Percentiles rank a stretch among this genome's conserved stretches.
Evolutionary conservation across 768 basidiomycete species (phyloP).

Genomic region (Podaxis sp.): DNA sequence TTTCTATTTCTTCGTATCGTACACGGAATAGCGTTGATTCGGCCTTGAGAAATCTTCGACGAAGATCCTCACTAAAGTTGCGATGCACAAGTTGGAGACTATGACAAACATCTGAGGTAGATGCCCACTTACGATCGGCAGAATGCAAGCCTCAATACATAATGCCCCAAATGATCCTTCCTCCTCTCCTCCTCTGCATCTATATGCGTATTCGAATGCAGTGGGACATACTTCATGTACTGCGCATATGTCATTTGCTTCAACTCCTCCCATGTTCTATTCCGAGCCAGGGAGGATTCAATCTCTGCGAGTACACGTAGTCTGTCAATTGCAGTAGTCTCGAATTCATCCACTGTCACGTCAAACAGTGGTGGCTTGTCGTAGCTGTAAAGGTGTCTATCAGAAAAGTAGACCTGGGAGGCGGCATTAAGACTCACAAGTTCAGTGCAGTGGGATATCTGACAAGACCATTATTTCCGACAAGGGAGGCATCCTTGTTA

Average conservation of each 20-base stretch:
- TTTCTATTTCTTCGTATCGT: slow-evolving; percentile 69
- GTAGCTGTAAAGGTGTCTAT: slow-evolving; percentile 55
- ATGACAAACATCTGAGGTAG: not conserved
- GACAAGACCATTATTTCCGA: slow-evolving; percentile 32
- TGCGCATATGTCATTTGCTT: slow-evolving; percentile 60
- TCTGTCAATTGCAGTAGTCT: slow-evolving; percentile 84
- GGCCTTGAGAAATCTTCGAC: slow-evolving; percentile 85
- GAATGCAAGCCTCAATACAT: slow-evolving; percentile 91
- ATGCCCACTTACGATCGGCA: slow-evolving; percentile 81
- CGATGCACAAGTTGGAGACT: not conserved
- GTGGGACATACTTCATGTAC: slow-evolving; percentile 73
- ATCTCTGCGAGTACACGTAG: slow-evolving; percentile 89
- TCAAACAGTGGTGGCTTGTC: slow-evolving; percentile 82
- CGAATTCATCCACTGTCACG: slow-evolving; percentile 94
- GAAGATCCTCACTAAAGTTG: slow-evolving; percentile 76
- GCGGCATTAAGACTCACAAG: slow-evolving; percentile 54
- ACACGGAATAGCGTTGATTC: slow-evolving; percentile 83
- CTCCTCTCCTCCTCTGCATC: slow-evolving; percentile 64
- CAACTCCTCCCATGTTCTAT: slow-evolving; percentile 78
- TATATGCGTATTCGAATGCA: slow-evolving; percentile 50
- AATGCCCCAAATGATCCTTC: slow-evolving; percentile 90
- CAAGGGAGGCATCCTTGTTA: slow-evolving; percentile 24
- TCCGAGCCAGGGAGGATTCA: slow-evolving; percentile 84
- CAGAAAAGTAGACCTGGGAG: slow-evolving; percentile 2
- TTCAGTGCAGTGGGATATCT: slow-evolving; percentile 72